Evolutionary conservation across 495 filamentous ascomycete species (phyloP).

Genomic region (Geopyxis carbonaria): DNA sequence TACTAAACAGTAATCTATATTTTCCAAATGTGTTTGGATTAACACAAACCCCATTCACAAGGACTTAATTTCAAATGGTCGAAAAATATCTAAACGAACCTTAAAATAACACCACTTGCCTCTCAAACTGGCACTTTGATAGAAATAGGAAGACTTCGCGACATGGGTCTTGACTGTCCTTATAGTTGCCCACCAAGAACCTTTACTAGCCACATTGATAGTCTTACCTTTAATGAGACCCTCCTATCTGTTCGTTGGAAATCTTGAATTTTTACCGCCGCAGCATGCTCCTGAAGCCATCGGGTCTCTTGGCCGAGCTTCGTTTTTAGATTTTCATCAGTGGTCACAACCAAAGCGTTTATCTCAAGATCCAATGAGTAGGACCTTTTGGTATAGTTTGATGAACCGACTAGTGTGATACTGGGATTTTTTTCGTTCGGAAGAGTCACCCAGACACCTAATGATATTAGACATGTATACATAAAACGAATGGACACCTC

Average conservation of each 20-base stretch:
- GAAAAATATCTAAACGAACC: no score
- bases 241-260: slow-evolving; percentile 62
- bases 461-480: neutral
- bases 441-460: slow-evolving; percentile 69
- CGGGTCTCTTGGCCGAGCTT: slow-evolving; percentile 59
- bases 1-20: no score
- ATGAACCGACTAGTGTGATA: slow-evolving; percentile 71
- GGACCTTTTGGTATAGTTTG: slow-evolving; percentile 89
- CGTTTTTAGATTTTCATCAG: slow-evolving; percentile 52
- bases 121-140: no score
- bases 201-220: slow-evolving; percentile 66
- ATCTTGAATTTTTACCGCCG: slow-evolving; percentile 49
- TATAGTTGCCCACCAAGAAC: slow-evolving; percentile 18
- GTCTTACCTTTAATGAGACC: slow-evolving; percentile 66
- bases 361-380: slow-evolving; percentile 83
- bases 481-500: neutral
- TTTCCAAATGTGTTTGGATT: no score
- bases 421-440: slow-evolving; percentile 42
- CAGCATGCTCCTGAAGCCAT: slow-evolving; percentile 59
- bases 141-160: no score
- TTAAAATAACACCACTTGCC: no score
- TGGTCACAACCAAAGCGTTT: slow-evolving; percentile 68
- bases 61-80: no score
- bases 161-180: no score
- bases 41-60: no score